phyloP scores from a whole-genome alignment of 495 filamentous ascomycete genomes.

The Astrocystis sublimbata region DNA sequence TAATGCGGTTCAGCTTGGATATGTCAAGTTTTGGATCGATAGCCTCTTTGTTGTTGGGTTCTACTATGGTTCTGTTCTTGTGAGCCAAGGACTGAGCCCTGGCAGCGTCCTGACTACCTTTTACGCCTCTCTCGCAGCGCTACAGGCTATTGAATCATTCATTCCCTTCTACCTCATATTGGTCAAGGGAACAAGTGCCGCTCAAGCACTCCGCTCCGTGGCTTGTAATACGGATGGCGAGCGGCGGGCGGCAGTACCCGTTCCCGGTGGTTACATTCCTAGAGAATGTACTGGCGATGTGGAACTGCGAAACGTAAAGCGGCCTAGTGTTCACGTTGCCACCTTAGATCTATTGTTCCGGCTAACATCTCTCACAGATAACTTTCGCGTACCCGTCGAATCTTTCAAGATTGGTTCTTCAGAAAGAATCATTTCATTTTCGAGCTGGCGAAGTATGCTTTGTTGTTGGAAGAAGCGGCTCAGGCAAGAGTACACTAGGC shows the following conservation, averaged over 20 bases:
- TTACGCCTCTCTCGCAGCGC: constrained; percentile 74
- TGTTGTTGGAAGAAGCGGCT: constrained; percentile 83
- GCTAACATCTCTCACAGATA: constrained; percentile 53
- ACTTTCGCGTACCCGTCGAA: constrained; percentile 84
- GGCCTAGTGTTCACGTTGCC: neutral
- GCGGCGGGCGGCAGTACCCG: constrained; percentile 30
- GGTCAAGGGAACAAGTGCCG: constrained; percentile 78
- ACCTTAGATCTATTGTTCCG: neutral
- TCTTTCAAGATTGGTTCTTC: constrained; percentile 61
- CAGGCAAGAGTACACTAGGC: constrained; percentile 88
- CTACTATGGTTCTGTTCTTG: constrained; percentile 77
- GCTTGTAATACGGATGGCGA: constrained; percentile 23
- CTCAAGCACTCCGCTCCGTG: constrained; percentile 50
- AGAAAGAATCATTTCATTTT: constrained; percentile 62
- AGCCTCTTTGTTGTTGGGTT: constrained; percentile 89
- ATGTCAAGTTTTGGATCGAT: constrained; percentile 71
- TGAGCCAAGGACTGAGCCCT: constrained; percentile 53
- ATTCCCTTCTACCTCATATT: constrained; percentile 74
- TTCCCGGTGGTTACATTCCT: constrained; percentile 32
- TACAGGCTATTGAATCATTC: constrained; percentile 70
- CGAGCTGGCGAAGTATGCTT: constrained; percentile 73
- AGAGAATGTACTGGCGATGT: constrained; percentile 63
- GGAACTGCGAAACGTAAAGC: constrained; percentile 67
- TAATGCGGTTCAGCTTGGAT: constrained; percentile 68
- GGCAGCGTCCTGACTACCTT: constrained; percentile 83